Base-by-base conservation (phyloP, 2,329 filamentous ascomycete genomes). In the Aspergillus sp. region DNA sequence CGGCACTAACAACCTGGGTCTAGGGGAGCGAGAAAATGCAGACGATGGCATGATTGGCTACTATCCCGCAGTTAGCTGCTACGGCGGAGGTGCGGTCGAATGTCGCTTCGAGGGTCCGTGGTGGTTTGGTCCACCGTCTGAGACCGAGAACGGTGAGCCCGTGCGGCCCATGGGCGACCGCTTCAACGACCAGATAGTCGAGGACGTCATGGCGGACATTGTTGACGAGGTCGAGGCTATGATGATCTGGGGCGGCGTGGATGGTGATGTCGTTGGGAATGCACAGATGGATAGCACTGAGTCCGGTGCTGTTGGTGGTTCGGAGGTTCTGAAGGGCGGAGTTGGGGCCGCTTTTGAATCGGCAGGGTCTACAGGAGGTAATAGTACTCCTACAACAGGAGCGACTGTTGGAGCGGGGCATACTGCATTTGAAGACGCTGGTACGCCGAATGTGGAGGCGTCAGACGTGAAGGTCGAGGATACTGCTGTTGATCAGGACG, bases 21-120 rank as follows among this genome's bases (percentile, higher is more conserved):
- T 85, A 38, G 88, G 87, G 10, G 89, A 88, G 15, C 78, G 93
- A 44, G 86, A 93, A 52, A 89, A 89, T 23, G 82, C 95, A 52
- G 93, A 98, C 62, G 93, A 98, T 62, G 93, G 91, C 32, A 87
- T 93, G 78, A 80, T 96, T 1, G 94, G 93, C 9, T 98, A 98
- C 71, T 95, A 95, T 62, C 93, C 93, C 1, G 88, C 90, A 19
- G 83, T 98, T 17, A 93, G 90, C 58, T 86, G 93, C 19, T 97
- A 96, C 71, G 84, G 87, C 41, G 91, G 90, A 45, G 93, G 91
- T 20, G 86, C 90, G 1, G 90, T 87, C 13, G 88, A 97, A 66
- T 85, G 91, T 59, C 96, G 96, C 68, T 96, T 98, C 63, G 91
- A 93, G 1, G 90, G 89, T 0, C 78, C 93, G 27, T 97, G 95